These are phyloP conservation scores for Sparassis latifolia DNA, from an alignment of 1,284 basidiomycete species.

Conservation along the genomic window DNA sequence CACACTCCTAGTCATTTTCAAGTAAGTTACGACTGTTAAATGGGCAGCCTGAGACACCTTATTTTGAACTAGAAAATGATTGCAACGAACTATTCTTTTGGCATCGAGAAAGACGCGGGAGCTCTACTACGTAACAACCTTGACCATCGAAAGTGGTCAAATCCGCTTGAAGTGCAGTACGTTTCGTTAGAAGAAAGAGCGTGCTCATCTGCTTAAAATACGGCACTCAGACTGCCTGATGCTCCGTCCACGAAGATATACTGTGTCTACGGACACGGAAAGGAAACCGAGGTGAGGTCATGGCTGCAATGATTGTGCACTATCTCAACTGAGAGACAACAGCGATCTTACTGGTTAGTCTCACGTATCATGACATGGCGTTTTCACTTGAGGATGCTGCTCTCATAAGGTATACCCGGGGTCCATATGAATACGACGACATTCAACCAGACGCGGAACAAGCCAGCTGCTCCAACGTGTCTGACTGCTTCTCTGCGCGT, in stretches of 20 bases:
- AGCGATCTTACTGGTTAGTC: constrained; percentile 73
- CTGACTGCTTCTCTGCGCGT: constrained; percentile 36
- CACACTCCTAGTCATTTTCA: constrained; percentile 84
- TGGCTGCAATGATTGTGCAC: background rate
- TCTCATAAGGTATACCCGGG: constrained; percentile 59
- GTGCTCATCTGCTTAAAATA: background rate
- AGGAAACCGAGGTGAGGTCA: constrained; percentile 81
- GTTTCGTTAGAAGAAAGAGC: constrained; percentile 8
- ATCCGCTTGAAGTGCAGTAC: constrained; percentile 85
- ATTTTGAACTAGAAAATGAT: constrained; percentile 70
- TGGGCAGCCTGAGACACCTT: background rate
- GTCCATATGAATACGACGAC: constrained; percentile 65
- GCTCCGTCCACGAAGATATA: constrained; percentile 93
- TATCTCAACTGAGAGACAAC: background rate
- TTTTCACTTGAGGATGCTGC: background rate
- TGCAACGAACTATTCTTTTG: constrained; percentile 85
- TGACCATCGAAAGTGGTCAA: constrained; percentile 87
- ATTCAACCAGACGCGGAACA: constrained; percentile 39
- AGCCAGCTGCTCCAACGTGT: constrained; percentile 33
- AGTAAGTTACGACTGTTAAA: constrained; percentile 31
- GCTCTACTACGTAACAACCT: constrained; percentile 58
- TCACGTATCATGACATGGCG: background rate
- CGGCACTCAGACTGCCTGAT: constrained; percentile 59
- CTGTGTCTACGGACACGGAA: constrained; percentile 94
- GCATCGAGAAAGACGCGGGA: constrained; percentile 77